Conservation (phyloP, 495 filamentous ascomycete species). For the Lophiotrema nucula region DNA sequence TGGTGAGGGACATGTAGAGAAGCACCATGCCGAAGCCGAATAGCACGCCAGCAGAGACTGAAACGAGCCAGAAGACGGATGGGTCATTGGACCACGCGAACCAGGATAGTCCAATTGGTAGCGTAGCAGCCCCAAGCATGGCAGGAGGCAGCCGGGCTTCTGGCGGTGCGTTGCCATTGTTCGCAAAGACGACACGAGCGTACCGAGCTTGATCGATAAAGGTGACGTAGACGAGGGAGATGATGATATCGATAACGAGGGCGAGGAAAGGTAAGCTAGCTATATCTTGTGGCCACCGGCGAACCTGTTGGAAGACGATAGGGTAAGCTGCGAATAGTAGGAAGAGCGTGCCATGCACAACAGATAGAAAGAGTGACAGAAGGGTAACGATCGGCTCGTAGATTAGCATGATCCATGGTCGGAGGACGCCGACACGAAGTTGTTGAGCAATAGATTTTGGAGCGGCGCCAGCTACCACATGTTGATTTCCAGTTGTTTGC, state of each 20-base stretch:
- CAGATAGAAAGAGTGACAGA: conserved; percentile 37
- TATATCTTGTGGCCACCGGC: conserved; percentile 27
- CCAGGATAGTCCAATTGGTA: conserved; percentile 38
- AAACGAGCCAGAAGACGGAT: conserved; percentile 35
- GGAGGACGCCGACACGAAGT: conserved; percentile 53
- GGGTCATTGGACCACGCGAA: conserved; percentile 37
- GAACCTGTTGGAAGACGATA: conserved; percentile 38
- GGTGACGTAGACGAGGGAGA: conserved; percentile 38
- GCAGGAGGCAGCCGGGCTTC: conserved; percentile 37
- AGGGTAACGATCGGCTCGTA: conserved; percentile 38
- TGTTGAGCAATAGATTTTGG: conserved; percentile 26
- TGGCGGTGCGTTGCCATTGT: conserved; percentile 32
- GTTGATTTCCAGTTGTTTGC: conserved; percentile 37
- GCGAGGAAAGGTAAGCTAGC: conserved; percentile 33
- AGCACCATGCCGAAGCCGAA: conserved; percentile 38
- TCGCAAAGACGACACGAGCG: conserved; percentile 30
- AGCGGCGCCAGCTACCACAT: conserved; percentile 31
- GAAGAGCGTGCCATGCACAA: conserved; percentile 40
- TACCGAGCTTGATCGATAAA: conserved; percentile 26
- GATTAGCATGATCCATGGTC: conserved; percentile 39
- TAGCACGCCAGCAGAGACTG: conserved; percentile 33
- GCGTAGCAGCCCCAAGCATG: conserved; percentile 31
- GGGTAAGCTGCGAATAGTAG: conserved; percentile 43
- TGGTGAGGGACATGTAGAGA: conserved; percentile 39
- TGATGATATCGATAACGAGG: conserved; percentile 33